Evolutionary conservation across 257 asterid species (phyloP).

Genomic region (Nemophila menziesii): DNA sequence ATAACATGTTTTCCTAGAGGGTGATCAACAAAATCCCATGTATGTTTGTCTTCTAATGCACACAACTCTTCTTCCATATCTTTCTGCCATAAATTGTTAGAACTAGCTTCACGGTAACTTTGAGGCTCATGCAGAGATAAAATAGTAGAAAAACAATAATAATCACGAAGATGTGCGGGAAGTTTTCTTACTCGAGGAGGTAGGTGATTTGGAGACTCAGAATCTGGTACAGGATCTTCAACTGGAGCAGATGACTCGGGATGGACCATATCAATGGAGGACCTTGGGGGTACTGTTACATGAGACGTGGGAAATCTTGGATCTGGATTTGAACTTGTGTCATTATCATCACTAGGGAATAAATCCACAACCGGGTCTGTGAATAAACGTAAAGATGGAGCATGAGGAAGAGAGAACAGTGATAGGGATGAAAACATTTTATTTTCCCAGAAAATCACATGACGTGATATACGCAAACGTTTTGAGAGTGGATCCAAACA

Average conservation of each 20-base stretch:
- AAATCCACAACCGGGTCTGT: not conserved
- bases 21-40: too few relatives aligned
- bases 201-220: not conserved
- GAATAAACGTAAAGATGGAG: not conserved
- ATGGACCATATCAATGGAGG: too few relatives aligned
- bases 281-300: too few relatives aligned
- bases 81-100: constrained; percentile 1
- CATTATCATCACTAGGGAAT: not conserved
- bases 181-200: too few relatives aligned
- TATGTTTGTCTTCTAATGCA: not conserved
- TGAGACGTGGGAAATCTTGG: too few relatives aligned
- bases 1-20: not conserved
- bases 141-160: not conserved
- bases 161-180: too few relatives aligned
- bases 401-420: too few relatives aligned
- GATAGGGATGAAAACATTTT: not conserved
- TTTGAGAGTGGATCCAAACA: too few relatives aligned
- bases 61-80: not conserved
- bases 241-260: not conserved
- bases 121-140: not conserved
- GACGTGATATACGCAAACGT: not conserved
- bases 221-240: not conserved
- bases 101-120: not conserved
- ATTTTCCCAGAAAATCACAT: constrained; percentile 1
- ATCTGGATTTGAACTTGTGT: too few relatives aligned